These are phyloP conservation scores for Plasmodium cynomolgi DNA, from an alignment of 169 alveolate genomes.

Conservation along the genomic window DNA sequence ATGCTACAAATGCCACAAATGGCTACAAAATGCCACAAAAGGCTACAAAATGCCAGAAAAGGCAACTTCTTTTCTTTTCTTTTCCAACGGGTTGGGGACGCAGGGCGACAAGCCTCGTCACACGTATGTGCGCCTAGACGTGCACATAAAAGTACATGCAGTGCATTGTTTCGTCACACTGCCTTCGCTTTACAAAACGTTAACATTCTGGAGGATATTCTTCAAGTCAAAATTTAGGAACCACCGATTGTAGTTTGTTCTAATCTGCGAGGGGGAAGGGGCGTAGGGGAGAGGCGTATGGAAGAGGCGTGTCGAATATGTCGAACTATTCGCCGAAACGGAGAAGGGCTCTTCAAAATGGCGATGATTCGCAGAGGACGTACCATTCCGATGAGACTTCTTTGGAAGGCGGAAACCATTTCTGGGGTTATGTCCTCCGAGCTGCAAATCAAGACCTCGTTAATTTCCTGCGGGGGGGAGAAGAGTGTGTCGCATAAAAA, in stretches of 20 bases:
- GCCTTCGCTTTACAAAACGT: neutral
- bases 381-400: conserved; percentile 19
- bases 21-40: too few species aligned
- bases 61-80: too few species aligned
- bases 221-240: conserved; percentile 43
- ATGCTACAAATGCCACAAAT: too few species aligned
- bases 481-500: neutral
- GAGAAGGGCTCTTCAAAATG: neutral
- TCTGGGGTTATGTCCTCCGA: conserved; percentile 4
- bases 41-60: too few species aligned
- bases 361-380: neutral
- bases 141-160: neutral
- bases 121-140: too few species aligned
- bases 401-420: conserved; percentile 2
- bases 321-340: neutral
- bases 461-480: conserved; percentile 40
- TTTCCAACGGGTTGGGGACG: too few species aligned
- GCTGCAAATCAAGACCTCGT: conserved; percentile 61
- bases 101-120: too few species aligned
- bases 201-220: conserved; percentile 17
- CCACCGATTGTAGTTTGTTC: conserved; percentile 26
- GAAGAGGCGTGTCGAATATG: neutral
- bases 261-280: conserved; percentile 2
- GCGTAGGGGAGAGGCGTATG: neutral
- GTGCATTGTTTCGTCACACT: too few species aligned